phyloP scores from a whole-genome alignment of 257 asterid species.

The Capsicum pubescens region DNA sequence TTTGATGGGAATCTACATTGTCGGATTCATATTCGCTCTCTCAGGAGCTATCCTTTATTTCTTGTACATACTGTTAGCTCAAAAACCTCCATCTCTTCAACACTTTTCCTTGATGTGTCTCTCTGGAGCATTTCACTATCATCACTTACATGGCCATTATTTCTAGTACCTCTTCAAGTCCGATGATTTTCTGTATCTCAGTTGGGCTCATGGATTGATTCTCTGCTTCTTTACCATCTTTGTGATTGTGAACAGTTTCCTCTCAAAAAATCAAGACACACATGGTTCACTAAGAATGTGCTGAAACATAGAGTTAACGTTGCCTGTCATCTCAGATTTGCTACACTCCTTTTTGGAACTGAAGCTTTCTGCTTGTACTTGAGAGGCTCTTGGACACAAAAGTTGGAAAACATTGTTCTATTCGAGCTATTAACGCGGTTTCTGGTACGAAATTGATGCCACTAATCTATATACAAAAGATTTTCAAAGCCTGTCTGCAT shows the following conservation, averaged over 20 bases:
- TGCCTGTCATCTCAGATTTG: conserved; percentile 74
- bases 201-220: conserved; percentile 62
- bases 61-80: conserved; percentile 43
- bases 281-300: conserved; percentile 47
- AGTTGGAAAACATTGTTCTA: no score
- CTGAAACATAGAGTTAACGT: conserved; percentile 56
- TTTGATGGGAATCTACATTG: conserved; percentile 60
- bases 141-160: conserved; percentile 52
- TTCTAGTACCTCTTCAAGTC: conserved; percentile 37
- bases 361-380: conserved; percentile 79
- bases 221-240: conserved; percentile 53
- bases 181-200: conserved; percentile 51
- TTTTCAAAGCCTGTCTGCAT: no score
- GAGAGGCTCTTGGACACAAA: conserved; percentile 39
- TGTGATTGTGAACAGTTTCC: conserved; percentile 36
- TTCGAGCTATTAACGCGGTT: no score
- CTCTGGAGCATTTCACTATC: conserved; percentile 70
- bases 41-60: conserved; percentile 64
- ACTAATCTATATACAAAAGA: no score
- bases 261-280: conserved; percentile 37
- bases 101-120: conserved; percentile 61
- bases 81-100: conserved; percentile 47
- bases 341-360: conserved; percentile 83
- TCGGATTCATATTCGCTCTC: conserved; percentile 62
- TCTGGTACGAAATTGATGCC: no score